Evolutionary conservation across 116 monocot genomes (phyloP).

Genomic region (Cymodocea nodosa): DNA sequence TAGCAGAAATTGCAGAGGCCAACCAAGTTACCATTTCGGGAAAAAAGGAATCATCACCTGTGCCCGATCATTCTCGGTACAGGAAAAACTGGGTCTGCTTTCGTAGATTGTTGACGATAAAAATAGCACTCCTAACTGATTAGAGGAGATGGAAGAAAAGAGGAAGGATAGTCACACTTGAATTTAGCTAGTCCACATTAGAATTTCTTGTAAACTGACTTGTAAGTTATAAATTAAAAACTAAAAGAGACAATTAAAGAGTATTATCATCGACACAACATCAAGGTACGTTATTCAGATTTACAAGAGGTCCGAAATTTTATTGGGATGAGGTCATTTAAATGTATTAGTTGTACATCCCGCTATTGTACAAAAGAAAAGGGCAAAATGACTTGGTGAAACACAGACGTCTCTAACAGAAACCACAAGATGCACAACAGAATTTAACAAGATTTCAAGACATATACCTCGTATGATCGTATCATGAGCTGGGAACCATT

Average conservation of each 20-base stretch:
- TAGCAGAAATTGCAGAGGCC: not conserved
- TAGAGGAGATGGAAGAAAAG: not conserved
- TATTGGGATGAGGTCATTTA: too few relatives aligned
- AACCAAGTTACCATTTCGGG: not conserved
- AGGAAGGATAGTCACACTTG: not conserved
- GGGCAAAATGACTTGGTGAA: not conserved
- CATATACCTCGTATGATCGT: constrained; percentile 82
- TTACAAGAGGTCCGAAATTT: too few relatives aligned
- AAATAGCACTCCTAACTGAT: constrained; percentile 78
- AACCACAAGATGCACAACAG: not conserved
- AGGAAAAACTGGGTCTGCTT: constrained; percentile 34
- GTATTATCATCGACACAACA: too few relatives aligned
- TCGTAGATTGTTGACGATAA: constrained; percentile 32
- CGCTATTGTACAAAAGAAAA: too few relatives aligned
- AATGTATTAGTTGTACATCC: too few relatives aligned
- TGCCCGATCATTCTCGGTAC: constrained; percentile 26
- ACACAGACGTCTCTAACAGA: not conserved
- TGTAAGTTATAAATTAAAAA: too few relatives aligned
- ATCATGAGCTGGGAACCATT: constrained; percentile 89
- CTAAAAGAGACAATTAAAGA: too few relatives aligned
- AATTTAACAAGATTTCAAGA: not conserved
- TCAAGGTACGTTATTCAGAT: too few relatives aligned
- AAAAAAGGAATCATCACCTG: constrained; percentile 15
- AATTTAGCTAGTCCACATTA: too few relatives aligned
- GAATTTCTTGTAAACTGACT: too few relatives aligned